A percentile compares a stretch with the other conserved stretches of the same genome.
phyloP scores from a whole-genome alignment of 2,329 filamentous ascomycete genomes.

The Diaporthe aspalathi region DNA sequence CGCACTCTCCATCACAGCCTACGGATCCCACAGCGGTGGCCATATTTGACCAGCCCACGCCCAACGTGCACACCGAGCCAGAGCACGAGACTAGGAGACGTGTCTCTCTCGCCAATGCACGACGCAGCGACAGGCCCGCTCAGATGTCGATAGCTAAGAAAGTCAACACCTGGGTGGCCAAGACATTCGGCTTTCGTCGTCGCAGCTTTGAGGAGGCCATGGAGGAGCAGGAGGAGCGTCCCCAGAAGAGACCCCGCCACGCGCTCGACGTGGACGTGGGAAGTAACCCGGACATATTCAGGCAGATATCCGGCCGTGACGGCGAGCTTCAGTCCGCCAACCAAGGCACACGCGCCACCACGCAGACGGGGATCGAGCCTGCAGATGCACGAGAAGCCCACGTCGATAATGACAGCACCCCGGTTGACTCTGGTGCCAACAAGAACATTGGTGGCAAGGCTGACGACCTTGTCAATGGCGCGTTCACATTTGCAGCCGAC shows the following conservation, averaged over 20 bases:
- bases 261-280: constrained; percentile 49
- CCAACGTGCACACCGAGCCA: constrained; percentile 41
- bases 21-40: not conserved
- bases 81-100: constrained; percentile 47
- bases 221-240: constrained; percentile 7
- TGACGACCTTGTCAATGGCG: not conserved
- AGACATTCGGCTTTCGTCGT: constrained; percentile 42
- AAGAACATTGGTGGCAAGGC: not conserved
- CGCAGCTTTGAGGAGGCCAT: constrained; percentile 43
- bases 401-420: not conserved
- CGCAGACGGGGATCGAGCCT: not conserved
- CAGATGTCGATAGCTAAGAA: constrained; percentile 35
- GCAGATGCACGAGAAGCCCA: not conserved
- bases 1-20: not conserved
- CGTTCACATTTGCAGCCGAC: not conserved
- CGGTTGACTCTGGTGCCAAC: not conserved
- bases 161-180: constrained; percentile 22
- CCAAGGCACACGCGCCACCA: not conserved
- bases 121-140: constrained; percentile 44
- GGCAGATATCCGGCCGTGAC: constrained; percentile 18
- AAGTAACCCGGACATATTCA: constrained; percentile 50
- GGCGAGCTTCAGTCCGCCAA: not conserved
- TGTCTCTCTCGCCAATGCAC: constrained; percentile 45
- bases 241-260: constrained; percentile 40
- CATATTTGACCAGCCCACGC: constrained; percentile 46